Percentiles rank a stretch among this genome's conserved stretches.
Conservation (phyloP, 345 rosid species). For the Gossypium arboreum region DNA sequence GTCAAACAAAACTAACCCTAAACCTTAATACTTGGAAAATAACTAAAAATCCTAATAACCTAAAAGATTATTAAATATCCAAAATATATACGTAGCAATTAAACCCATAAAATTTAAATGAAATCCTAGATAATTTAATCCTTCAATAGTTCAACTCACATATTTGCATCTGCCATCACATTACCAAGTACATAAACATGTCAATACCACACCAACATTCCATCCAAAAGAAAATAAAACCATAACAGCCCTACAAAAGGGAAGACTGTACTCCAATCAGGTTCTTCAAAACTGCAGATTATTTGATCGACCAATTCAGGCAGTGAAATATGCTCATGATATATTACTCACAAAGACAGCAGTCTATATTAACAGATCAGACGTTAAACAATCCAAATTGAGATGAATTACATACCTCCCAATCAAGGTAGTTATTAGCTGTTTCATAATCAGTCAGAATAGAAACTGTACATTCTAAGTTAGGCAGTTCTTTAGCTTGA, state of each 20-base stretch:
- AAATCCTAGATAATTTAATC: background rate
- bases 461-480: constrained; percentile 89
- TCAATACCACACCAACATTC: background rate
- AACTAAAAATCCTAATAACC: background rate
- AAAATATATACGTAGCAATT: background rate
- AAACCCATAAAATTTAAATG: background rate
- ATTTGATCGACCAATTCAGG: background rate
- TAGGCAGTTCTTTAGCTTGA: constrained; percentile 86
- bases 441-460: constrained; percentile 73
- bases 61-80: background rate
- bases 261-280: background rate
- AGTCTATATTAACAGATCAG: background rate
- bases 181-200: background rate
- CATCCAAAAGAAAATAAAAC: background rate
- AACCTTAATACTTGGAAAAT: background rate
- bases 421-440: constrained; percentile 78
- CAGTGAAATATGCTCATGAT: background rate
- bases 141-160: background rate
- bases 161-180: background rate
- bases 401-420: constrained; percentile 69
- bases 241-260: background rate
- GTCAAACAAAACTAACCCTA: background rate
- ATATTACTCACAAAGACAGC: background rate
- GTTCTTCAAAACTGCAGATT: background rate
- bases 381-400: constrained; percentile 9